Base-by-base conservation (phyloP, 2,329 filamentous ascomycete species). In the Shiraia sp. region DNA sequence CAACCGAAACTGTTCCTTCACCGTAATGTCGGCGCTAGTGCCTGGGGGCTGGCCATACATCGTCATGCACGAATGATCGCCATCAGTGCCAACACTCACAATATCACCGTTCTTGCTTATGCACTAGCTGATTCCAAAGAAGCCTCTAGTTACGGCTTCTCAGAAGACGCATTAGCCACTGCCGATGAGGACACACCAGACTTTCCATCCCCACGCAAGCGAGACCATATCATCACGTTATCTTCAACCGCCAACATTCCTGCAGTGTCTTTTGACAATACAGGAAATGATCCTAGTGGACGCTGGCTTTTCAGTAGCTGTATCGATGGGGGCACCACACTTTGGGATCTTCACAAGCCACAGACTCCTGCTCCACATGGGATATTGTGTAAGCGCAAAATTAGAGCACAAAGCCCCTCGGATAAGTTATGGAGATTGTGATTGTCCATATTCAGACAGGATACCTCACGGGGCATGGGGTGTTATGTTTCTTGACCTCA, bases 1-100 rank as follows among this genome's bases (percentile, higher is more conserved):
- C 55, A 59, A 42, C 62, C 63, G 53, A 73, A 45, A 58, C 73
- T 74, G 0, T 88, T 95, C 60, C 88, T 96, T 42, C 81, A 83
- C 44, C 80, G 87, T 26, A 90, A 87, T 61, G 90, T 96, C 2
- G 81, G 81, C 1, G 73, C 71, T 16, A 92, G 88, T 45, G 92
- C 91, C 2, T 99, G 93, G 93, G 93, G 92, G 0, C 70, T 96
- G 33, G 86, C 90, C 6, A 79, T 96, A 9, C 92, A 97, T 65
- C 79, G 82, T 47, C 74, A 84, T 49, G 89, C 88, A n/a, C 83
- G 91, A 0, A 74, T 96, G 47, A 86, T 99, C 49, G 93, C 92
- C 0, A 85, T 95, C 27, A 88, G 87, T 55, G 84, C 88, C 0
- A 99, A 99, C 63, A 80, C 78, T 0, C 73, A 75, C 15, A 59